Conservation (phyloP, 2,329 filamentous ascomycete genomes). For the Colletotrichum sublineola region DNA sequence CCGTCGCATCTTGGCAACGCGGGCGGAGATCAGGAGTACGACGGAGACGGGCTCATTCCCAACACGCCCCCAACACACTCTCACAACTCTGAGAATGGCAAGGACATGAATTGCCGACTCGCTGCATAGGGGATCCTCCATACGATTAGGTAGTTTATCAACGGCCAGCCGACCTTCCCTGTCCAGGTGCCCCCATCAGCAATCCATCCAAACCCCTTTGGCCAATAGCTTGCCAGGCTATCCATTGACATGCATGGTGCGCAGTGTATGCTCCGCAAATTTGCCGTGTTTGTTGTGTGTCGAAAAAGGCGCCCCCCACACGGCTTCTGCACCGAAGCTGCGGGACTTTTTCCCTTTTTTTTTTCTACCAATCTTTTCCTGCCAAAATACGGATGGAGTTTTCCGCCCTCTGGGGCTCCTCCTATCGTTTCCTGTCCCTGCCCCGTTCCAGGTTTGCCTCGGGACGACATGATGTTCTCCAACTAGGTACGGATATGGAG, state of each 20-base stretch:
- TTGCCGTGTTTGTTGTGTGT: slow-evolving; percentile 39
- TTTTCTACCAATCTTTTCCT: neutral
- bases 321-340: slow-evolving; percentile 39
- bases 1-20: neutral
- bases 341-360: slow-evolving; percentile 25
- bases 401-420: neutral
- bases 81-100: neutral
- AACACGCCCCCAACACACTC: neutral
- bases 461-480: neutral
- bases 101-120: slow-evolving; percentile 9
- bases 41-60: neutral
- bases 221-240: slow-evolving; percentile 8
- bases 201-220: slow-evolving; percentile 11
- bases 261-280: slow-evolving; percentile 31
- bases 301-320: slow-evolving; percentile 25
- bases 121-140: neutral
- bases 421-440: neutral
- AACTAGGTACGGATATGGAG: neutral
- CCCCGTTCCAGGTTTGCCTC: slow-evolving; percentile 34
- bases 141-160: neutral
- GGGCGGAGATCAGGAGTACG: neutral
- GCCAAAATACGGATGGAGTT: slow-evolving; percentile 30
- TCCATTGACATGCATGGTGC: slow-evolving; percentile 18
- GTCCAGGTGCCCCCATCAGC: neutral
- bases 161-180: neutral